These are phyloP conservation scores for Sextonia rubra DNA, from an alignment of 164 flowering plant species.

Conservation along the genomic window DNA sequence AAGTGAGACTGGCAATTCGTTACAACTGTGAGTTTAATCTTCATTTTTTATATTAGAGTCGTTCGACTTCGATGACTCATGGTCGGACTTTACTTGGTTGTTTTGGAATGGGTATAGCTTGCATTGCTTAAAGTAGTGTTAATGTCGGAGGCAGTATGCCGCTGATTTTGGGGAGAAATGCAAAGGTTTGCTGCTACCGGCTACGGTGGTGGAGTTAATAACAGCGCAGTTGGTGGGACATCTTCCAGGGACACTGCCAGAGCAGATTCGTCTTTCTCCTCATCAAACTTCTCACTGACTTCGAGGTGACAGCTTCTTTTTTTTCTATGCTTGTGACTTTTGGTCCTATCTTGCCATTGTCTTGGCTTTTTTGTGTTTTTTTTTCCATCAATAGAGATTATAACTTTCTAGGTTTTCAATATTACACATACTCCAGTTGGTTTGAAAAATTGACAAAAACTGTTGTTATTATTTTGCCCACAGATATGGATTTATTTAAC, in stretches of 20 bases:
- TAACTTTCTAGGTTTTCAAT: no score
- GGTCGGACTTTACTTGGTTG: slow-evolving; percentile 4
- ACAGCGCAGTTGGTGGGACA: slow-evolving; percentile 56
- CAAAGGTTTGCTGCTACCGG: slow-evolving; percentile 87
- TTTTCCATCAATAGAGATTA: background rate
- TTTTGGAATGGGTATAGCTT: slow-evolving; percentile 11
- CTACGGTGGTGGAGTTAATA: slow-evolving; percentile 87
- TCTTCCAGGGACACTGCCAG: slow-evolving; percentile 68
- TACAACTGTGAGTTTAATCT: background rate
- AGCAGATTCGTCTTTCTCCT: slow-evolving; percentile 60
- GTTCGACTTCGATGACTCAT: slow-evolving; percentile 3
- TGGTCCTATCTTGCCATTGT: background rate
- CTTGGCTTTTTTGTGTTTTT: background rate
- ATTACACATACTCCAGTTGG: background rate
- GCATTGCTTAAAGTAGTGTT: slow-evolving; percentile 25
- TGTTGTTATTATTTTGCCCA: background rate
- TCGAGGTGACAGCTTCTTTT: slow-evolving; percentile 41
- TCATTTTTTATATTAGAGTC: background rate
- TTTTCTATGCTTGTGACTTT: background rate
- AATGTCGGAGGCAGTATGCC: slow-evolving; percentile 86
- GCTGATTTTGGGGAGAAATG: slow-evolving; percentile 85
- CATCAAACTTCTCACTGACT: slow-evolving; percentile 56
- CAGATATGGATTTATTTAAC: no score
- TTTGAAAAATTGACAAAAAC: background rate
- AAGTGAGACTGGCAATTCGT: background rate